phyloP scores from a whole-genome alignment of 1,284 basidiomycete genomes.

The Cryptococcus sp. region DNA sequence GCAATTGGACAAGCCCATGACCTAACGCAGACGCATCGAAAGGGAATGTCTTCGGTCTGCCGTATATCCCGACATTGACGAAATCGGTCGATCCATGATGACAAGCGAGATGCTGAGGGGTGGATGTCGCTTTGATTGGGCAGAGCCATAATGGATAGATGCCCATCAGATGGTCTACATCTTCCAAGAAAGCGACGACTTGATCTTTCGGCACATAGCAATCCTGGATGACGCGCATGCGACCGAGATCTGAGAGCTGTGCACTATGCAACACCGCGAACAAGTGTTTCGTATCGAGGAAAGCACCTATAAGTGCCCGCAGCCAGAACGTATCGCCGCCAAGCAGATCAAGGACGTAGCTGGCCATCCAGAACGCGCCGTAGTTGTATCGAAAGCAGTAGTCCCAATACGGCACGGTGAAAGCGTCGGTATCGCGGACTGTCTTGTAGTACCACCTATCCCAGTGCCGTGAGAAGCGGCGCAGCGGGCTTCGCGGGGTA shows the following conservation, averaged over 20 bases:
- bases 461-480: constrained; percentile 15
- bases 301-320: constrained; percentile 7
- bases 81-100: constrained; percentile 3
- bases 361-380: constrained; percentile 24
- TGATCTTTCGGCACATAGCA: constrained; percentile 11
- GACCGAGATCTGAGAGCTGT: constrained; percentile 14
- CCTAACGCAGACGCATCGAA: constrained; percentile 7
- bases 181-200: constrained; percentile 9
- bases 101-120: constrained; percentile 6
- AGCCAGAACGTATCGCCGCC: constrained; percentile 15
- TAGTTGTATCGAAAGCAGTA: constrained; percentile 26
- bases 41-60: constrained; percentile 17
- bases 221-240: constrained; percentile 22
- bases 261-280: constrained; percentile 18
- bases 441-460: constrained; percentile 25
- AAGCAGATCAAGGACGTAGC: constrained; percentile 18
- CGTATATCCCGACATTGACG: constrained; percentile 25
- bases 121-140: constrained; percentile 10
- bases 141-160: constrained; percentile 22
- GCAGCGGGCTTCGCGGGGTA: not conserved
- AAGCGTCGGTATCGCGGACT: not conserved
- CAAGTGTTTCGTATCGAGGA: constrained; percentile 22
- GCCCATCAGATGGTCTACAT: constrained; percentile 10
- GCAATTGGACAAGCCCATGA: constrained; percentile 9
- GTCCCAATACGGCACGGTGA: constrained; percentile 16